Conservation (phyloP, 2,329 filamentous ascomycete genomes). For the Davidsoniella neocaledoniae region DNA sequence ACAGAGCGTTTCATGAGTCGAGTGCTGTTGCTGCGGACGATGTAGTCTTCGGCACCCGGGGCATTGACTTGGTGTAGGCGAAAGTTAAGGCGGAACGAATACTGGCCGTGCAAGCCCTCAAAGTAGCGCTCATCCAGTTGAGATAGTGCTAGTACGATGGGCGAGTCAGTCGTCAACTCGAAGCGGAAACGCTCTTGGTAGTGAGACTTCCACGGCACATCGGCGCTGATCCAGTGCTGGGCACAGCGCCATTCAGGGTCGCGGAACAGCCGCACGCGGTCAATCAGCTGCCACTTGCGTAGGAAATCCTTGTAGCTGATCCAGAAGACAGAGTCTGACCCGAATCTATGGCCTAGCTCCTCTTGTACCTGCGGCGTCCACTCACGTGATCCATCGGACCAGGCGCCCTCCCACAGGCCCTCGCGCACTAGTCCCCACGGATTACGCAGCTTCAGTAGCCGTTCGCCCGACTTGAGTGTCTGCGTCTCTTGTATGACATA, state of each 20-base stretch:
- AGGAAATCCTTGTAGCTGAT: constrained; percentile 46
- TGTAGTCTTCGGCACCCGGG: constrained; percentile 38
- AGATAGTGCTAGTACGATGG: constrained; percentile 41
- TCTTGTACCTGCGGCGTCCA: constrained; percentile 41
- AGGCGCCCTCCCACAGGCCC: constrained; percentile 42
- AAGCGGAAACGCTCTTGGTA: constrained; percentile 47
- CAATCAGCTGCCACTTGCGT: constrained; percentile 43
- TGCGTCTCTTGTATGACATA: constrained; percentile 31
- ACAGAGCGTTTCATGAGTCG: constrained; percentile 42
- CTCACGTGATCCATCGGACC: constrained; percentile 43
- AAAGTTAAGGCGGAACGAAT: constrained; percentile 33
- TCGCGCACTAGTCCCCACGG: constrained; percentile 35
- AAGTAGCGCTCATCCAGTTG: constrained; percentile 48
- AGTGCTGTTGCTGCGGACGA: constrained; percentile 41
- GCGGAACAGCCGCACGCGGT: constrained; percentile 44
- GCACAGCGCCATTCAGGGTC: constrained; percentile 40
- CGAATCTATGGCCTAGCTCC: constrained; percentile 42
- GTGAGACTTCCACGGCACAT: constrained; percentile 44
- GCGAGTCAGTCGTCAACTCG: constrained; percentile 36
- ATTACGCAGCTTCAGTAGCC: constrained; percentile 41
- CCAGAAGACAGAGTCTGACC: constrained; percentile 47
- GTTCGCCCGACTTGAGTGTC: constrained; percentile 30
- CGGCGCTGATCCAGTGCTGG: constrained; percentile 43
- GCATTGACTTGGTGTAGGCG: constrained; percentile 28
- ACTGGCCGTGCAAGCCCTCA: constrained; percentile 42